Evolutionary conservation across 352 stramenopile genomes (phyloP).

Genomic region (Globisporangium okanoganense): DNA sequence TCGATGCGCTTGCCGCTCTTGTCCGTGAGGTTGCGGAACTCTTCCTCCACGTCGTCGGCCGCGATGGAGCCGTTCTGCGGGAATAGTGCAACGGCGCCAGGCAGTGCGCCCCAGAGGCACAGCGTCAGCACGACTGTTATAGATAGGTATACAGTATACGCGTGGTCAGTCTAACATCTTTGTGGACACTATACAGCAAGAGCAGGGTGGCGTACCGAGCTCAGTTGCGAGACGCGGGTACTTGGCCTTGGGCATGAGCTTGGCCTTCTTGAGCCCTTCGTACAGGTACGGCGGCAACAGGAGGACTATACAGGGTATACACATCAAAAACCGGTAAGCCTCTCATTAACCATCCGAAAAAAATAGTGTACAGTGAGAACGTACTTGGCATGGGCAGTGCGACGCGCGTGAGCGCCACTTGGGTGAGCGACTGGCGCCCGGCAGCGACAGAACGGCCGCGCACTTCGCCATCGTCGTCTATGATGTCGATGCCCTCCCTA

Average conservation of each 20-base stretch:
- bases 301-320: constrained; percentile 38
- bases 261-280: constrained; percentile 68
- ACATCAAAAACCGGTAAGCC: neutral
- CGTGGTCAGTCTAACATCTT: neutral
- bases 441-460: constrained; percentile 74
- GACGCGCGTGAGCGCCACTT: constrained; percentile 77
- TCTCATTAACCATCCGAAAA: neutral
- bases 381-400: constrained; percentile 78
- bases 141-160: constrained; percentile 4
- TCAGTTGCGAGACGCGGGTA: constrained; percentile 75
- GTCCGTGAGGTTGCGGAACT: constrained; percentile 59
- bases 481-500: constrained; percentile 82
- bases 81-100: constrained; percentile 77
- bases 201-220: constrained; percentile 39
- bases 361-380: constrained; percentile 8
- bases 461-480: constrained; percentile 74
- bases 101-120: constrained; percentile 75
- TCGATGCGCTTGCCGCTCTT: constrained; percentile 50
- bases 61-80: constrained; percentile 75
- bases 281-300: constrained; percentile 80
- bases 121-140: constrained; percentile 58
- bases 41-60: constrained; percentile 51
- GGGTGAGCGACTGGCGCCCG: constrained; percentile 71
- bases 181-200: neutral
- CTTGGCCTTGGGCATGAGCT: constrained; percentile 65